Percentiles rank a stretch among this genome's conserved stretches.
Evolutionary conservation across 2,329 filamentous ascomycete species (phyloP).

Genomic region (Trichoderma sp.): DNA sequence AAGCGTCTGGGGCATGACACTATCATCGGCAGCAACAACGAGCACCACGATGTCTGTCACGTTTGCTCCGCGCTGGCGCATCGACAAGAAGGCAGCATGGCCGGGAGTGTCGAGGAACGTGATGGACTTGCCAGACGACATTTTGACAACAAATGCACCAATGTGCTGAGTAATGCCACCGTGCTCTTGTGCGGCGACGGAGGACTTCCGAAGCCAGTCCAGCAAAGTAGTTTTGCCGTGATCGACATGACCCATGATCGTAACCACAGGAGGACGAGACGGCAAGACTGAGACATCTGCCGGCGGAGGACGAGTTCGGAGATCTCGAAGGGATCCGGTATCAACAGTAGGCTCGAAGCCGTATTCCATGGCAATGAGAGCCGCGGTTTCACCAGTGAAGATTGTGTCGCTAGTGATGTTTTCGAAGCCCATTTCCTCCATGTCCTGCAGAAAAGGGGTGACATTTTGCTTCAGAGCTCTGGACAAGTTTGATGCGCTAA

Average conservation of each 20-base stretch:
- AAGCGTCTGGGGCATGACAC: constrained; percentile 94
- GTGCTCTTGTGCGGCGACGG: constrained; percentile 86
- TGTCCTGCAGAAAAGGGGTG: constrained; percentile 70
- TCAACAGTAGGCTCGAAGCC: constrained; percentile 85
- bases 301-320: constrained; percentile 67
- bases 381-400: constrained; percentile 86
- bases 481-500: constrained; percentile 83
- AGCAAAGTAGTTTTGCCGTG: constrained; percentile 97
- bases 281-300: constrained; percentile 71
- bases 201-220: constrained; percentile 90
- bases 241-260: constrained; percentile 99
- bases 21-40: constrained; percentile 95
- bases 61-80: constrained; percentile 92
- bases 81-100: constrained; percentile 91
- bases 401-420: constrained; percentile 80
- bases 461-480: constrained; percentile 70
- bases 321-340: constrained; percentile 64
- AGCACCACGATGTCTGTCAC: constrained; percentile 97
- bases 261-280: constrained; percentile 84
- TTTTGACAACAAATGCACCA: constrained; percentile 88
- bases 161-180: constrained; percentile 99
- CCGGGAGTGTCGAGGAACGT: constrained; percentile 97
- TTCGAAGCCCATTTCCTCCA: constrained; percentile 88
- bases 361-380: constrained; percentile 87
- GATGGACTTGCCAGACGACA: constrained; percentile 84